phyloP scores from a whole-genome alignment of 73 alveolate species.

The Paramecium bursaria region DNA sequence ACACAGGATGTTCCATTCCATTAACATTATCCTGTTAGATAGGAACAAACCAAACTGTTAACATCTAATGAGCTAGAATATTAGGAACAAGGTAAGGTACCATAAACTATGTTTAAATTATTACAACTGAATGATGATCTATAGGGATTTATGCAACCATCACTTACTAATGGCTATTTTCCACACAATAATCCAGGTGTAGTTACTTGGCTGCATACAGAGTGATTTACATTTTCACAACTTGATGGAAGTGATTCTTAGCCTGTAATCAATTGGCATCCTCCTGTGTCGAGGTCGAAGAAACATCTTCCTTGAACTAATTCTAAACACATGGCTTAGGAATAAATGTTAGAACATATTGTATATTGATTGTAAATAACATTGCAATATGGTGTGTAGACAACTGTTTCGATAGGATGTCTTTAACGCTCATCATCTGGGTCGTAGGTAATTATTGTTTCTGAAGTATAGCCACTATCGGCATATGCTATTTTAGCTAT shows the following conservation, averaged over 20 bases:
- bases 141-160: neutral
- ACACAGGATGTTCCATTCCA: neutral
- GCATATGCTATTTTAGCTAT: neutral
- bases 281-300: constrained; percentile 39
- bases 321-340: constrained; percentile 55
- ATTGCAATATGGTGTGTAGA: neutral
- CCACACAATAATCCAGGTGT: neutral
- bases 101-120: neutral
- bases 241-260: neutral
- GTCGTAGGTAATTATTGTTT: neutral
- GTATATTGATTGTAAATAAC: neutral
- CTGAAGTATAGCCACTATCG: neutral
- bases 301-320: neutral
- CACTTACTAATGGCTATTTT: neutral
- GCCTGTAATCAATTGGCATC: neutral
- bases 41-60: neutral
- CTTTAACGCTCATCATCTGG: neutral
- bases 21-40: neutral
- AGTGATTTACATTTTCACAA: neutral
- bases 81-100: neutral
- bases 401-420: neutral
- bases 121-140: neutral
- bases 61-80: neutral
- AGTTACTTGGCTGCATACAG: neutral
- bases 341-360: constrained; percentile 7